Percentiles rank a stretch among this genome's conserved stretches.
phyloP scores from a whole-genome alignment of 108 stramenopile species.

The Nitzschia sp. region DNA sequence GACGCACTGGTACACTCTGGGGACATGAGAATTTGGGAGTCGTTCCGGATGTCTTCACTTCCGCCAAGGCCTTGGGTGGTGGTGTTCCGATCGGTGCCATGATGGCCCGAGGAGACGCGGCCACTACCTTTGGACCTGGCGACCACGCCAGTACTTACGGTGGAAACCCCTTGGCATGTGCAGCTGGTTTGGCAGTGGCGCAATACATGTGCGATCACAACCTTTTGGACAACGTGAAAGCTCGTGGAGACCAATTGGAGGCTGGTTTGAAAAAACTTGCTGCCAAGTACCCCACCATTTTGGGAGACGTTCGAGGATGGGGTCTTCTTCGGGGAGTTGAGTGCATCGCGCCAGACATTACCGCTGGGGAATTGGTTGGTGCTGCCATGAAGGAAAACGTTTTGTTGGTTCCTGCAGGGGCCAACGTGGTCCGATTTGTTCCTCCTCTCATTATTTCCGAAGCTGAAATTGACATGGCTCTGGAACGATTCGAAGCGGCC shows the following conservation, averaged over 20 bases:
- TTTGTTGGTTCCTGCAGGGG: constrained; percentile 92
- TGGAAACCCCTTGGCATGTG: constrained; percentile 93
- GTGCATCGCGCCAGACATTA: constrained; percentile 61
- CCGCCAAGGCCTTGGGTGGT: constrained; percentile 96
- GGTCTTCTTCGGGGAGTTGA: constrained; percentile 89
- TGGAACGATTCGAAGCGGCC: constrained; percentile 77
- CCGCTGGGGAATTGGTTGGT: constrained; percentile 86
- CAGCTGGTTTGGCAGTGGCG: constrained; percentile 88
- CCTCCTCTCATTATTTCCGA: constrained; percentile 90
- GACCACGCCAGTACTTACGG: constrained; percentile 97
- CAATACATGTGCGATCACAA: constrained; percentile 79
- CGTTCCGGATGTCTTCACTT: constrained; percentile 95
- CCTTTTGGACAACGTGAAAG: constrained; percentile 84
- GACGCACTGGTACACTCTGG: constrained; percentile 95
- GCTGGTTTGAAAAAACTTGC: constrained; percentile 69
- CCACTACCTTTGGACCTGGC: constrained; percentile 93
- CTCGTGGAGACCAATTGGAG: constrained; percentile 84
- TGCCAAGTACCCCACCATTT: constrained; percentile 71
- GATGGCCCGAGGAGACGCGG: constrained; percentile 87
- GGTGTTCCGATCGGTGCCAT: constrained; percentile 99
- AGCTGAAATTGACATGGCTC: constrained; percentile 74
- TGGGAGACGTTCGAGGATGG: constrained; percentile 92
- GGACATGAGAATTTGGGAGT: constrained; percentile 90
- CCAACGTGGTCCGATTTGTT: constrained; percentile 92
- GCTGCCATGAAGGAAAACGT: constrained; percentile 89